Conservation (phyloP, 179 eudicot genomes). For the Vitellaria paradoxa region DNA sequence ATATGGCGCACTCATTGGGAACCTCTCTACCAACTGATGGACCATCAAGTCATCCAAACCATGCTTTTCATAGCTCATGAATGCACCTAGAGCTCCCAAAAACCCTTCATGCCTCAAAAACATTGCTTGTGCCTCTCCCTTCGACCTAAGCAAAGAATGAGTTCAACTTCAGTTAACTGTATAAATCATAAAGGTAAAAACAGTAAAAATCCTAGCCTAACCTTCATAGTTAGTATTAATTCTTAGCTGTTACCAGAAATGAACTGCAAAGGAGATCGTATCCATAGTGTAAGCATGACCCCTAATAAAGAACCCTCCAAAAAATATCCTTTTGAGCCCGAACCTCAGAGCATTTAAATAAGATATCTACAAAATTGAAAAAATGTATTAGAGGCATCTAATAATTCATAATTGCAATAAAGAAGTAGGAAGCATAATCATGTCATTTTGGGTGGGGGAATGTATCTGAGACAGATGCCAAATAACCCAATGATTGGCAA, state of each 20-base stretch:
- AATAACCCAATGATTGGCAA: too few species aligned
- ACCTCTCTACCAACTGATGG: slow-evolving; percentile 94
- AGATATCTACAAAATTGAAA: slow-evolving; percentile 59
- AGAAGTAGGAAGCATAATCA: not conserved
- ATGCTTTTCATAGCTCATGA: slow-evolving; percentile 95
- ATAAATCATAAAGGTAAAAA: not conserved
- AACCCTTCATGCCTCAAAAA: slow-evolving; percentile 97
- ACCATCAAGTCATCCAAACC: slow-evolving; percentile 96
- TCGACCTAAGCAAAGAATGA: slow-evolving; percentile 57
- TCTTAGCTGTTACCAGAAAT: slow-evolving; percentile 64
- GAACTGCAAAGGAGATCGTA: slow-evolving; percentile 94
- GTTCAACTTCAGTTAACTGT: not conserved
- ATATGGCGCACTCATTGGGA: slow-evolving; percentile 99
- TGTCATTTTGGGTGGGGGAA: not conserved
- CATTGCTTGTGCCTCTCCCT: slow-evolving; percentile 95
- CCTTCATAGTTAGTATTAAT: not conserved
- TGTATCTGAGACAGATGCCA: too few species aligned
- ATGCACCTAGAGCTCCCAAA: slow-evolving; percentile 98
- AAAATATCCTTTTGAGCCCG: slow-evolving; percentile 93
- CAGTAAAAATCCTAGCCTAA: not conserved
- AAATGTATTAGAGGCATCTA: slow-evolving; percentile 14
- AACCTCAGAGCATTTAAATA: slow-evolving; percentile 87
- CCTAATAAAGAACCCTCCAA: slow-evolving; percentile 97
- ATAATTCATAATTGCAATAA: not conserved
- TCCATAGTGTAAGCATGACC: slow-evolving; percentile 99